Conservation (phyloP, 2,329 filamentous ascomycete species). For the Trichoderma atrobrunneum region DNA sequence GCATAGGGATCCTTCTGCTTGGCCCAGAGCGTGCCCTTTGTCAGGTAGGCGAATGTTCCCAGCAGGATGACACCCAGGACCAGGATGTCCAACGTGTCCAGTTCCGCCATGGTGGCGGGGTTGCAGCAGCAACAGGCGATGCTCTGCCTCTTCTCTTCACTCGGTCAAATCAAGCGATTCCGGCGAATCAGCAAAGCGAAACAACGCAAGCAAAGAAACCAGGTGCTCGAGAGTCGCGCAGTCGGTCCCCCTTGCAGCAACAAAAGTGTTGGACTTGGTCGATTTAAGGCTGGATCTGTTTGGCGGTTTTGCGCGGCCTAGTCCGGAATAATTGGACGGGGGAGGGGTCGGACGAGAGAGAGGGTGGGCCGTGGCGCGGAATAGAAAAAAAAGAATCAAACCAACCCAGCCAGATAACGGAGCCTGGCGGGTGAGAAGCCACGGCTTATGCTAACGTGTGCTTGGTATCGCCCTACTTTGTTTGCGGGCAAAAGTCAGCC, state of each 20-base stretch:
- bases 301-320: conserved; percentile 2
- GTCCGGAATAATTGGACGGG: neutral
- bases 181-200: neutral
- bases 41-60: conserved; percentile 92
- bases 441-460: neutral
- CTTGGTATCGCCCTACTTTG: neutral
- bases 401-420: neutral
- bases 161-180: neutral
- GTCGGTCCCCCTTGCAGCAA: neutral
- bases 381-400: neutral
- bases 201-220: neutral
- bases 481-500: neutral
- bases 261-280: neutral
- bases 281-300: conserved; percentile 12
- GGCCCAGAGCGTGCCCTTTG: conserved; percentile 93
- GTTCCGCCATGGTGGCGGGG: conserved; percentile 75
- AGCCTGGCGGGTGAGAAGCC: neutral
- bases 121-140: neutral
- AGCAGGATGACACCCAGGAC: conserved; percentile 83
- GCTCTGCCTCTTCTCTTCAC: neutral
- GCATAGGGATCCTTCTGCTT: conserved; percentile 87
- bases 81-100: conserved; percentile 91
- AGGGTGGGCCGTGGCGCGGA: conserved; percentile 6
- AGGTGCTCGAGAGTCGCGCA: neutral
- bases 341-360: conserved; percentile 3